These are phyloP conservation scores for Trichophyton mentagrophytes DNA, from an alignment of 2,329 filamentous ascomycete genomes.

Conservation along the genomic window DNA sequence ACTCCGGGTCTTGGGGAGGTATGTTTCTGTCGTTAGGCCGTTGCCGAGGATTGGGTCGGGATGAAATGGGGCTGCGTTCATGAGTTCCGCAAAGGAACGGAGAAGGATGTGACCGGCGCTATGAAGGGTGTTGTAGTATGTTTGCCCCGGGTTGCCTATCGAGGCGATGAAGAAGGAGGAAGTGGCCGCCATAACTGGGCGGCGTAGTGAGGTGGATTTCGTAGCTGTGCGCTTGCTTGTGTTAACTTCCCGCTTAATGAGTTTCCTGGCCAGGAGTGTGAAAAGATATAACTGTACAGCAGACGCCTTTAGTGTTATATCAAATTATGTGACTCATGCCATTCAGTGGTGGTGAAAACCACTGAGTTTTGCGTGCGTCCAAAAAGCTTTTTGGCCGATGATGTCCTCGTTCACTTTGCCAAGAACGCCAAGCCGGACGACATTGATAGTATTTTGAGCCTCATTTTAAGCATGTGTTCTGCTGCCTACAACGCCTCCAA, in stretches of 20 bases:
- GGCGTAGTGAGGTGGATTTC: not conserved
- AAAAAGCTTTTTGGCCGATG: not conserved
- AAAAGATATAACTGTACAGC: no score
- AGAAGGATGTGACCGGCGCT: conserved; percentile 75
- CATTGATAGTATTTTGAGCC: not conserved
- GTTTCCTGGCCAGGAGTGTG: no score
- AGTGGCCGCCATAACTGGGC: not conserved
- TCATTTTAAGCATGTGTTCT: not conserved
- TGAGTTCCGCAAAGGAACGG: conserved; percentile 42
- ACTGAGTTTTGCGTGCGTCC: not conserved
- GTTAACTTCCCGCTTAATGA: not conserved
- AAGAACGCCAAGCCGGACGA: not conserved
- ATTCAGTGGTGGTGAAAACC: not conserved
- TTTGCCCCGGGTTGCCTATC: conserved; percentile 65
- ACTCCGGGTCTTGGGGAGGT: conserved; percentile 30
- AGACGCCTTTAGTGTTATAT: not conserved
- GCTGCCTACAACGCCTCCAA: not conserved
- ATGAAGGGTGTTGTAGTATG: conserved; percentile 67
- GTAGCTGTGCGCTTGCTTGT: not conserved
- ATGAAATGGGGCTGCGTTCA: conserved; percentile 39
- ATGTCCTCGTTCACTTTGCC: not conserved
- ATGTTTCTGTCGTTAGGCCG: conserved; percentile 41
- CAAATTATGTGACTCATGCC: not conserved
- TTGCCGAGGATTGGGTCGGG: conserved; percentile 33
- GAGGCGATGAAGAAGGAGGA: conserved; percentile 58